Evolutionary conservation across 108 stramenopile species (phyloP), one percentile per base, ranked within the genome.

Genomic region (Mayamaea pseudoterrestris): DNA sequence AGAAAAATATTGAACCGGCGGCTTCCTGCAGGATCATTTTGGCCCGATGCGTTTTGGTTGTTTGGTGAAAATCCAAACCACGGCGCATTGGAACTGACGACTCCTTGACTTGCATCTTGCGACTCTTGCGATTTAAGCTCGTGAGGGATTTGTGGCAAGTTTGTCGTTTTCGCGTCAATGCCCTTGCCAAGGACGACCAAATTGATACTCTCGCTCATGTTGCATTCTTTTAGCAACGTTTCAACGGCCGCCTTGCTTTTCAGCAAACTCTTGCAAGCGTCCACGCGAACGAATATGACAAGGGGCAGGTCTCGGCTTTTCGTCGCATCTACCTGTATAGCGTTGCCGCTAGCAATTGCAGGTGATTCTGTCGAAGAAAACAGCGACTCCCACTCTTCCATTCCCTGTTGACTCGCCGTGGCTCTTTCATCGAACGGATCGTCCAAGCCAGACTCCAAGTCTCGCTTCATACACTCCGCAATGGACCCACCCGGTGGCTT

Each of bases 1-100:
- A 92, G 53, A 55, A 92, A 92, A 53, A 92, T 83, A 53, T 92
- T 92, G 76, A 92, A 92, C n/a, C 90, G 63, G 2, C 78, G 66
- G 0, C 83, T 85, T 9, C 90, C 90, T 29, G 74, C 78, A 20
- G 90, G 90, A 61, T 92, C 90, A 53, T 87, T 84, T 35, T 80
- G 64, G 2, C 90, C 90, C 3, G 81, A 81, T 27, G 82, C 80
- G 53, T 88, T 82, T 28, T 73, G 69, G 30, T 90, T 79, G 47
- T 83, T 65, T 12, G 62, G 57, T 23, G 69, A 67, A 58, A 89
- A 83, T 29, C 78, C 69, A 55, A 70, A 62, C 35, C 65, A 71
- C 5, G 67, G 68, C 27, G 56, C 21, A 47, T n/a, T 36, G 13
- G 13, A 36, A 11, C 35, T 32, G 37, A 8, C 50, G 24, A 23